phyloP scores from a whole-genome alignment of 257 asterid genomes.

The Thymus mandschuricus region DNA sequence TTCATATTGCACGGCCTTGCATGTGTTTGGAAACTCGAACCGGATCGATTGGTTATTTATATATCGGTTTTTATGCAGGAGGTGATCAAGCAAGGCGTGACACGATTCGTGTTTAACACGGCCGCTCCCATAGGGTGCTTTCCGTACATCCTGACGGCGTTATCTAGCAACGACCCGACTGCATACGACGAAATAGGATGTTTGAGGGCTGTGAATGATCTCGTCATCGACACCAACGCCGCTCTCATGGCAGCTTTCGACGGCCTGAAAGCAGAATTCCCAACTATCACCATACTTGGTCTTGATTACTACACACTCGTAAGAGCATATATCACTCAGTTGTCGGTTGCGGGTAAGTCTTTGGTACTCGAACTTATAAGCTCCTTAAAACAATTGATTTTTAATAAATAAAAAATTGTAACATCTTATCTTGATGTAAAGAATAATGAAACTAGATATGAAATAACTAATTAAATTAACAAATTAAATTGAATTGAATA shows the following conservation, averaged over 20 bases:
- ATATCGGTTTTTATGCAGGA: neutral
- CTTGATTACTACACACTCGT: neutral
- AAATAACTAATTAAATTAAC: no score
- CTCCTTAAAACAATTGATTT: no score
- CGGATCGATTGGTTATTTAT: no score
- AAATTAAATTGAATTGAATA: no score
- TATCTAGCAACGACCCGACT: conserved; percentile 1
- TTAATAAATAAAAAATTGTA: no score
- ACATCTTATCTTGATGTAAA: no score
- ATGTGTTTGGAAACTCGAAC: no score
- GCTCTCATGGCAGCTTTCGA: neutral
- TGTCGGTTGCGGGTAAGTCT: no score
- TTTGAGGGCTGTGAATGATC: conserved; percentile 21
- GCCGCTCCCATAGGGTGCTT: conserved; percentile 24
- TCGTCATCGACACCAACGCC: neutral
- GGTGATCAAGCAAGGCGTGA: conserved; percentile 37
- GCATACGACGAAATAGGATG: conserved; percentile 32
- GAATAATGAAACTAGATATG: no score
- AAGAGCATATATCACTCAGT: no score
- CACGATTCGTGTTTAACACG: conserved; percentile 9
- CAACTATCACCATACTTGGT: neutral
- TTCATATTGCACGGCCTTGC: no score
- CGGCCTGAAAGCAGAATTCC: neutral
- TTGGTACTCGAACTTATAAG: no score
- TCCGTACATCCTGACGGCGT: conserved; percentile 29